Percentiles rank a stretch among this genome's conserved stretches.
Conservation (phyloP, 495 filamentous ascomycete species). For the Penicillium herquei region DNA sequence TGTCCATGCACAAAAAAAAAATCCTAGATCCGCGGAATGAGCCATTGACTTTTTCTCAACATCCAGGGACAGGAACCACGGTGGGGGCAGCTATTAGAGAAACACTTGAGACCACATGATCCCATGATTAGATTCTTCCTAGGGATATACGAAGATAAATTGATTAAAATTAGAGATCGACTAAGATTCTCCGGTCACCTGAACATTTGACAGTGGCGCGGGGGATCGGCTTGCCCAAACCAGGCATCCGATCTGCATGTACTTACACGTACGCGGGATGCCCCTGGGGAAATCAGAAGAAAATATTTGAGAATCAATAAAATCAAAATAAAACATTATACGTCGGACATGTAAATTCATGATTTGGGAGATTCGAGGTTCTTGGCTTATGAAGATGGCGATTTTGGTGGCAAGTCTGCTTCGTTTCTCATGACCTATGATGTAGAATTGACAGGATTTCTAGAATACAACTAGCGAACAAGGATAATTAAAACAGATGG, state of each 20-base stretch:
- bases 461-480: too few species aligned
- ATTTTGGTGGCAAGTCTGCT: too few species aligned
- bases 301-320: background rate
- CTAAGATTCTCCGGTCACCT: constrained; percentile 1
- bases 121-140: background rate
- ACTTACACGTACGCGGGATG: too few species aligned
- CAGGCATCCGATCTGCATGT: constrained; percentile 21
- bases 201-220: constrained; percentile 2
- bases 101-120: constrained; percentile 7
- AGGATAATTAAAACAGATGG: background rate
- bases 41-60: constrained; percentile 3
- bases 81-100: background rate
- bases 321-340: too few species aligned
- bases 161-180: background rate
- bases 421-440: background rate
- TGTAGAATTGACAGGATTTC: background rate
- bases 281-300: background rate
- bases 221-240: constrained; percentile 23
- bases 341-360: too few species aligned
- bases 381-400: too few species aligned
- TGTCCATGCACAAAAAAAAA: background rate
- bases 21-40: background rate
- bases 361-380: too few species aligned
- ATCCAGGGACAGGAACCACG: constrained; percentile 4
- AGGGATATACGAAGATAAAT: too few species aligned